Base-by-base conservation (phyloP, 352 stramenopile species). In the Phytophthora litchii region DNA sequence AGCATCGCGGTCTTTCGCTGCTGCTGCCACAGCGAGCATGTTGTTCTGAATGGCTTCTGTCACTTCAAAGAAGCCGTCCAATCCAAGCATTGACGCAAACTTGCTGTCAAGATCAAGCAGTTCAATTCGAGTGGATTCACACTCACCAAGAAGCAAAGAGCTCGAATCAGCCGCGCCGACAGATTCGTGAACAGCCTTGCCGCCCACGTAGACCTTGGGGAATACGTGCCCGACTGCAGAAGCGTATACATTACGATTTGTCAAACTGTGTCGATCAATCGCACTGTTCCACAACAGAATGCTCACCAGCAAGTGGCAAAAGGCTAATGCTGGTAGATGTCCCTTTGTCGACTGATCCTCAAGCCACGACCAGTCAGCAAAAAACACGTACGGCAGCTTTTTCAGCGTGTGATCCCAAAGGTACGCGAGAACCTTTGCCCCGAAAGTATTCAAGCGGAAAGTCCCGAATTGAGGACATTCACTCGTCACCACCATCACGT, bases 291-390 rank as follows among this genome's bases (percentile, higher is more conserved):
- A 77, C 14, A 78, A 31, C 19, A 90, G 20, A 36, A 91, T 62
- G 2, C 54, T 76, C 5, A 59, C 54, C 21, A 91, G 29, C 36
- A 88, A 60, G 43, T 91, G 78, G 16, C 74, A 81, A 45, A 87
- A 68, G 0, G 67, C 80, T 19, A 88, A 62, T 0, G 67, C 46
- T 5, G 80, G 76, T 3, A 87, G 44, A 14, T 66, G 72, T 3
- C 64, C 60, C 11, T 64, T 72, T 2, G 46, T 57, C 4, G 56
- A 72, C 45, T 88, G 76, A 21, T 83, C 66, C 25, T 89, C 78
- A 13, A 90, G 76, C 80, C 80, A 90, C n/a, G 67, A 66, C 55
- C 78, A 90, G n/a, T 90, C 80, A 6, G 72, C 61, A 17, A 86
- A 85, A 52, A 88, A 74, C 25, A 79, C 44, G 25, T 84, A 80